Percentiles rank a stretch among this genome's conserved stretches.
Conservation (phyloP, 305 asterid genomes). For the Stenogyne calaminthoides region DNA sequence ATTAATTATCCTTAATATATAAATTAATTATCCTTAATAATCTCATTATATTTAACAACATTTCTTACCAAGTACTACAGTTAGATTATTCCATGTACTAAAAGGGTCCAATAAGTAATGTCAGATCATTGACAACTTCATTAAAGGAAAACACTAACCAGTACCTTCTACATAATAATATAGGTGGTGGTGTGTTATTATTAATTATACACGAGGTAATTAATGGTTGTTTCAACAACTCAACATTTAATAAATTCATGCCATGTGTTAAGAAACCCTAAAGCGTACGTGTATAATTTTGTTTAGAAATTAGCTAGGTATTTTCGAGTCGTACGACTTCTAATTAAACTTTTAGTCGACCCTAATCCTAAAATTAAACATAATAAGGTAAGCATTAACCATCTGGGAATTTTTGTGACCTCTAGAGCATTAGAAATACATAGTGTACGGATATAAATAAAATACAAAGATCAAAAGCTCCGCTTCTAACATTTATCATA, state of each 20-base stretch:
- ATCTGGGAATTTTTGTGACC: neutral
- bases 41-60: no score
- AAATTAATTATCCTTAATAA: no score
- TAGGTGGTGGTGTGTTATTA: neutral
- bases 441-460: neutral
- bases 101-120: neutral
- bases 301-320: neutral
- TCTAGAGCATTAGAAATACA: neutral
- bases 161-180: neutral
- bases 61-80: no score
- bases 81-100: neutral
- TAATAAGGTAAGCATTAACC: neutral
- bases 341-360: conserved; percentile 1
- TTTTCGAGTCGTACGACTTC: neutral
- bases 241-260: no score
- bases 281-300: neutral
- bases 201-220: no score
- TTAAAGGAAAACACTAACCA: neutral
- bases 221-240: neutral
- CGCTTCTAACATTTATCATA: neutral
- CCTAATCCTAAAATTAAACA: neutral
- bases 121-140: neutral
- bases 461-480: neutral
- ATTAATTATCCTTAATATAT: no score
- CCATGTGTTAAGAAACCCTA: neutral